Evolutionary conservation across 2,329 filamentous ascomycete genomes (phyloP).

Genomic region (Thyridium curvatum): DNA sequence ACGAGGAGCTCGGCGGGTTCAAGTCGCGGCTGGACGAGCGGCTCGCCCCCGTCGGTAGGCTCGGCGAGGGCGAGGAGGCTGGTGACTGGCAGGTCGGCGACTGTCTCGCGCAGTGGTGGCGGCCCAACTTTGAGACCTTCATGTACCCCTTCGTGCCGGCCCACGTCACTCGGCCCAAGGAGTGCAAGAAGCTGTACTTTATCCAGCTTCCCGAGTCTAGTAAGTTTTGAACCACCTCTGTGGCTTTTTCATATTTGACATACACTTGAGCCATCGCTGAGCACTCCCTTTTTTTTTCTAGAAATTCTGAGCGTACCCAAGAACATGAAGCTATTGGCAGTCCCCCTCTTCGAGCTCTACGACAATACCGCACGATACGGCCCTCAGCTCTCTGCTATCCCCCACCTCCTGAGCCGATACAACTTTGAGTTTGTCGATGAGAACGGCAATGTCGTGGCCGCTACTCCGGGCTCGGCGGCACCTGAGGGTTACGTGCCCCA

Average conservation of each 20-base stretch:
- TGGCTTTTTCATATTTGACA: not conserved
- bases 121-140: slow-evolving; percentile 98
- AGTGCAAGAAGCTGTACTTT: slow-evolving; percentile 98
- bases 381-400: slow-evolving; percentile 92
- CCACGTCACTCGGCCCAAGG: slow-evolving; percentile 93
- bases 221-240: slow-evolving; percentile 40
- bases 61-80: slow-evolving; percentile 74
- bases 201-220: slow-evolving; percentile 90
- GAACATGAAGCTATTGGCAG: slow-evolving; percentile 98
- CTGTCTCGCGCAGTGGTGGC: slow-evolving; percentile 96
- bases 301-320: slow-evolving; percentile 95
- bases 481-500: slow-evolving; percentile 52
- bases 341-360: slow-evolving; percentile 95
- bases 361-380: slow-evolving; percentile 95
- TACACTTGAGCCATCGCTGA: not conserved
- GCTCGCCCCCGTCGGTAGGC: slow-evolving; percentile 82
- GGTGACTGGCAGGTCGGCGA: slow-evolving; percentile 94
- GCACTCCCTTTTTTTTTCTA: slow-evolving; percentile 26
- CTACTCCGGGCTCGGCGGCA: slow-evolving; percentile 65
- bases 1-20: slow-evolving; percentile 93
- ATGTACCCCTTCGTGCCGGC: slow-evolving; percentile 98
- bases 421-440: slow-evolving; percentile 98
- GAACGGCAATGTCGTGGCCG: slow-evolving; percentile 76
- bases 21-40: slow-evolving; percentile 88
- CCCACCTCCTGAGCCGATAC: slow-evolving; percentile 88